These are phyloP conservation scores for Geranium rotundifolium DNA, from an alignment of 345 rosid species.

Conservation along the genomic window DNA sequence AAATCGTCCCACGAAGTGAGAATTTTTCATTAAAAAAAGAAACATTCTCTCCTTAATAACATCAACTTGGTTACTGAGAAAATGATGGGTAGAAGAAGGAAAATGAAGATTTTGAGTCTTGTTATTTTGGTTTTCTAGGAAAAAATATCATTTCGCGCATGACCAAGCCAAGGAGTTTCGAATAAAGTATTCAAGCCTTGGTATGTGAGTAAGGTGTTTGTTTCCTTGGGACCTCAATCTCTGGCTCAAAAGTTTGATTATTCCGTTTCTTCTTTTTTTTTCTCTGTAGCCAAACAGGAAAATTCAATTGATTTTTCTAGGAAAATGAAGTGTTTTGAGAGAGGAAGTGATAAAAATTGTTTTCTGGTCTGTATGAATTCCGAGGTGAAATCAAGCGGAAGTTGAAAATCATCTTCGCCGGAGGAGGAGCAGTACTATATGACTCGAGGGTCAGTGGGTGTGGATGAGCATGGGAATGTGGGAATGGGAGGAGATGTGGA, in stretches of 20 bases:
- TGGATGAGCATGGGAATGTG: slow-evolving; percentile 14
- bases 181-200: neutral
- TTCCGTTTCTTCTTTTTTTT: neutral
- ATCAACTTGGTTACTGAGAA: slow-evolving; percentile 22
- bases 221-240: neutral
- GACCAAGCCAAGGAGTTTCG: neutral
- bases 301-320: neutral
- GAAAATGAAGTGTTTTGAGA: neutral
- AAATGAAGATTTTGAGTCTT: neutral
- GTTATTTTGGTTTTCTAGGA: neutral
- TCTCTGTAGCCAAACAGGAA: neutral
- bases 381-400: slow-evolving; percentile 21
- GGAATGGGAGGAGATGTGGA: slow-evolving; percentile 38
- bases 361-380: slow-evolving; percentile 38
- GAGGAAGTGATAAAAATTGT: no score
- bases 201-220: neutral
- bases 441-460: slow-evolving; percentile 40
- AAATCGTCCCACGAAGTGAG: slow-evolving; percentile 42
- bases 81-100: neutral
- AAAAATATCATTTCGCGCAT: neutral
- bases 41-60: neutral
- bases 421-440: slow-evolving; percentile 56
- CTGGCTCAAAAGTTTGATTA: neutral
- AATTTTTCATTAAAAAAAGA: neutral
- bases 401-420: slow-evolving; percentile 30